Evolutionary conservation across 306 rosid genomes (phyloP).

Genomic region (Luffa aegyptiaca): DNA sequence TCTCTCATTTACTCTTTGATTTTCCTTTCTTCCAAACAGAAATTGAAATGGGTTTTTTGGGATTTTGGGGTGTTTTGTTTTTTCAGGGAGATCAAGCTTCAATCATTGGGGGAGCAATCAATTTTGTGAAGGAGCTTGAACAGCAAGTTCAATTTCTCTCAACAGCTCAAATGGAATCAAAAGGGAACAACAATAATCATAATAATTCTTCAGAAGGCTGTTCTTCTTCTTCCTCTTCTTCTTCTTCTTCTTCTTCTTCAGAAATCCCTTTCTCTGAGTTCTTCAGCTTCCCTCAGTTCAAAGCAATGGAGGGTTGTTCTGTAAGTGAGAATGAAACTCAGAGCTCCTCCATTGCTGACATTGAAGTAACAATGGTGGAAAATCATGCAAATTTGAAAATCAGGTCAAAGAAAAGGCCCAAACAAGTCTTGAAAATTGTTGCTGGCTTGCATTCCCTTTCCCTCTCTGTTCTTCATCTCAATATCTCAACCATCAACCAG

Average conservation of each 20-base stretch:
- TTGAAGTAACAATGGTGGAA: constrained; percentile 91
- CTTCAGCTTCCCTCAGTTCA: constrained; percentile 81
- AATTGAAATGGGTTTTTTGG: background rate
- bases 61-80: too few species aligned
- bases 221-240: background rate
- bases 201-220: background rate
- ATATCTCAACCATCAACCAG: constrained; percentile 50
- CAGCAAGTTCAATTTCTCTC: constrained; percentile 62
- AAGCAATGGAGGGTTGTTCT: constrained; percentile 20
- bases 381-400: constrained; percentile 84
- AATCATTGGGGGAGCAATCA: constrained; percentile 86
- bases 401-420: constrained; percentile 55
- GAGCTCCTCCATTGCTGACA: constrained; percentile 36
- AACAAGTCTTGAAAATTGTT: constrained; percentile 63
- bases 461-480: constrained; percentile 77
- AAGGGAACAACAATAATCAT: background rate
- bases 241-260: background rate
- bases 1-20: background rate
- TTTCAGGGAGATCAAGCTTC: constrained; percentile 90
- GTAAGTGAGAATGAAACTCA: constrained; percentile 6
- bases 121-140: constrained; percentile 86
- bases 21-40: background rate
- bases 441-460: constrained; percentile 53
- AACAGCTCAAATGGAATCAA: background rate
- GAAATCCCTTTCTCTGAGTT: constrained; percentile 68